phyloP scores from a whole-genome alignment of 225 moss, liverwort and hornwort species.

The Marchantia paleacea region DNA sequence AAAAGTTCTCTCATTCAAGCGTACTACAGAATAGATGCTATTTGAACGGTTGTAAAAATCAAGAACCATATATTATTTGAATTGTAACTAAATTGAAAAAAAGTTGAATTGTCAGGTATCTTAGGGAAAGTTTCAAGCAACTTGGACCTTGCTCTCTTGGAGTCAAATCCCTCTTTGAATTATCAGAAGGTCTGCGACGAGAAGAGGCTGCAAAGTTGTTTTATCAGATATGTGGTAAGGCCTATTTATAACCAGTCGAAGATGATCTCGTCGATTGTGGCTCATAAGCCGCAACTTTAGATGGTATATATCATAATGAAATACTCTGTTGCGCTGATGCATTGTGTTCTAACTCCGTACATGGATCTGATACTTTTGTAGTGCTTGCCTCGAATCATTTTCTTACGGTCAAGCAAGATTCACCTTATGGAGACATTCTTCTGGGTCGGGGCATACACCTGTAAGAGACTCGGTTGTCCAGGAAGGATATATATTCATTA shows the following conservation, averaged over 20 bases:
- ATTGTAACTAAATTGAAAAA: too few species aligned
- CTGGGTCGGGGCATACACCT: conserved; percentile 26
- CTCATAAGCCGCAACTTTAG: too few species aligned
- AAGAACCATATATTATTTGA: too few species aligned
- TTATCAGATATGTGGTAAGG: conserved; percentile 45
- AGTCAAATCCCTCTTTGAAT: conserved; percentile 27
- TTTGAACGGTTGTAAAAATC: too few species aligned
- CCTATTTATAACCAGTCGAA: too few species aligned
- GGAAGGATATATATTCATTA: too few species aligned
- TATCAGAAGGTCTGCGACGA: conserved; percentile 37
- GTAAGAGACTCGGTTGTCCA: neutral
- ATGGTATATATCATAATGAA: too few species aligned
- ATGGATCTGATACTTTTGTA: conserved; percentile 15
- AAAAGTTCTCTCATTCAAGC: too few species aligned
- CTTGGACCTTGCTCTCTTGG: conserved; percentile 26
- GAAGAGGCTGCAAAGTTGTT: conserved; percentile 42
- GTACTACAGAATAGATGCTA: too few species aligned
- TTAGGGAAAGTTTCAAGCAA: conserved; percentile 33
- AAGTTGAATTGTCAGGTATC: conserved; percentile 18
- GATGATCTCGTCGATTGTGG: too few species aligned
- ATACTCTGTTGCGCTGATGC: too few species aligned
- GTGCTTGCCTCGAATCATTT: conserved; percentile 39
- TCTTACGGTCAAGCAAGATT: conserved; percentile 30
- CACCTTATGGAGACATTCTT: conserved; percentile 45
- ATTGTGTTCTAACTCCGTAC: too few species aligned